Evolutionary conservation across 1,139 yeast species (phyloP).

Genomic region (Diutina scorzettiae): DNA sequence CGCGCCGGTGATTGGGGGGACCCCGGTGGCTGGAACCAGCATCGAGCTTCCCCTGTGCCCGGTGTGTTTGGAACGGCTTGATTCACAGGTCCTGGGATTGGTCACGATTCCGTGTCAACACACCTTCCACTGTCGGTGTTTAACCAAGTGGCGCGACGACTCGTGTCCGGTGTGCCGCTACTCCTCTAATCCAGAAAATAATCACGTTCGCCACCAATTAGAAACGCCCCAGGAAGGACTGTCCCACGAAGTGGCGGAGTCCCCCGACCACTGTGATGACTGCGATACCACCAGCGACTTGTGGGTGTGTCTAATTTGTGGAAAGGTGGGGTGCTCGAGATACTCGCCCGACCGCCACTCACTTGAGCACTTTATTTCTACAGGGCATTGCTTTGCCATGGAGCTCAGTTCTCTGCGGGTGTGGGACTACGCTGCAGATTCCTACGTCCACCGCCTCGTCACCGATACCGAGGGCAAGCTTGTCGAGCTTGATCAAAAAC

Average conservation of each 20-base stretch:
- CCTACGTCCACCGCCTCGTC: constrained; percentile 76
- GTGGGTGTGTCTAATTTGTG: constrained; percentile 90
- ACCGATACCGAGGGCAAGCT: constrained; percentile 79
- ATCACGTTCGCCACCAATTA: constrained; percentile 22
- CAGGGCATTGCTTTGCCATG: constrained; percentile 90
- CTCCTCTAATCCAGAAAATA: constrained; percentile 37
- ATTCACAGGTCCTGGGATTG: constrained; percentile 67
- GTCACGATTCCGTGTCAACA: constrained; percentile 88
- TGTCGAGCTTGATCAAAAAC: constrained; percentile 50
- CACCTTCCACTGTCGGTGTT: constrained; percentile 83
- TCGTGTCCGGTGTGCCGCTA: constrained; percentile 89
- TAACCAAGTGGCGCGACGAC: constrained; percentile 84
- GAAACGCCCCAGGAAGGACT: constrained; percentile 8
- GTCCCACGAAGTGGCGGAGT: constrained; percentile 7
- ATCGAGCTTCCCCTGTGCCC: constrained; percentile 84
- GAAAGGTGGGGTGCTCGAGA: constrained; percentile 82
- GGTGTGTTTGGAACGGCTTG: constrained; percentile 86
- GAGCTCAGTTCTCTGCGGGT: constrained; percentile 76
- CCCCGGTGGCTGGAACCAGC: not conserved
- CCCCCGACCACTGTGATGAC: constrained; percentile 23
- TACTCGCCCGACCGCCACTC: constrained; percentile 80
- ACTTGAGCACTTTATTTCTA: constrained; percentile 60
- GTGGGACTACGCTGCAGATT: constrained; percentile 93
- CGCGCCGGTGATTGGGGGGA: constrained; percentile 49
- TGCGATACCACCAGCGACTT: constrained; percentile 53